phyloP scores from a whole-genome alignment of 1,139 yeast genomes.

The Lodderomyces oxycetoniae region DNA sequence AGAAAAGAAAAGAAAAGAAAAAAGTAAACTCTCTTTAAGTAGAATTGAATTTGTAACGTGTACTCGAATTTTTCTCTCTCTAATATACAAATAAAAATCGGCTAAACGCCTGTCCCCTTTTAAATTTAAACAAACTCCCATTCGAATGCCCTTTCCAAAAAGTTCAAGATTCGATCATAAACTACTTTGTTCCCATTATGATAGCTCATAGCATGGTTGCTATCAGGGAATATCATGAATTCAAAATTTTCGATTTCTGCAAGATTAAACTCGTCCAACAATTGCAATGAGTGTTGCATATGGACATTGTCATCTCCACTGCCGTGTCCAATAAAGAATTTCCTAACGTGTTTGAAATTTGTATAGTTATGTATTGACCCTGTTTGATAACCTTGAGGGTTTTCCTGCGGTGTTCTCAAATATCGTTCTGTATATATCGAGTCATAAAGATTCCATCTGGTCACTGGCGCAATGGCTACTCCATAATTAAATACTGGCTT shows the following conservation, averaged over 20 bases:
- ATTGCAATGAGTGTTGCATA: conserved; percentile 63
- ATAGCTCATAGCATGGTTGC: conserved; percentile 66
- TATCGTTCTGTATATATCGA: conserved; percentile 76
- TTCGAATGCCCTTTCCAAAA: conserved; percentile 15
- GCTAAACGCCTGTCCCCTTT: too few relatives aligned
- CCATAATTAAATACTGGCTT: conserved; percentile 61
- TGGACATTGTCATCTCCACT: conserved; percentile 83
- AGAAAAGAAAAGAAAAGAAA: too few relatives aligned
- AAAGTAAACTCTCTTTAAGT: not conserved
- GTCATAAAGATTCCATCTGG: conserved; percentile 72
- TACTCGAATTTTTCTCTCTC: not conserved
- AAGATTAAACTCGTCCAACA: conserved; percentile 58
- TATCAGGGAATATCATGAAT: conserved; percentile 72
- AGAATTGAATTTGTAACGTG: not conserved
- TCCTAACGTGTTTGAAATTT: conserved; percentile 43
- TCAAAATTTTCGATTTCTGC: conserved; percentile 64
- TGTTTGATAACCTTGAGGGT: conserved; percentile 50
- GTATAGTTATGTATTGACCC: conserved; percentile 51
- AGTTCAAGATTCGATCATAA: conserved; percentile 52
- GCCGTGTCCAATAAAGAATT: conserved; percentile 73
- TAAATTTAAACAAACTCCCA: conserved; percentile 11
- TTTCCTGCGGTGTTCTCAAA: conserved; percentile 65
- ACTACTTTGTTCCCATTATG: conserved; percentile 68
- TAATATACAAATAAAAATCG: too few relatives aligned
- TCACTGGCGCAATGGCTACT: conserved; percentile 76